Conservation (phyloP, 495 filamentous ascomycete species). For the Xylaria sp. region DNA sequence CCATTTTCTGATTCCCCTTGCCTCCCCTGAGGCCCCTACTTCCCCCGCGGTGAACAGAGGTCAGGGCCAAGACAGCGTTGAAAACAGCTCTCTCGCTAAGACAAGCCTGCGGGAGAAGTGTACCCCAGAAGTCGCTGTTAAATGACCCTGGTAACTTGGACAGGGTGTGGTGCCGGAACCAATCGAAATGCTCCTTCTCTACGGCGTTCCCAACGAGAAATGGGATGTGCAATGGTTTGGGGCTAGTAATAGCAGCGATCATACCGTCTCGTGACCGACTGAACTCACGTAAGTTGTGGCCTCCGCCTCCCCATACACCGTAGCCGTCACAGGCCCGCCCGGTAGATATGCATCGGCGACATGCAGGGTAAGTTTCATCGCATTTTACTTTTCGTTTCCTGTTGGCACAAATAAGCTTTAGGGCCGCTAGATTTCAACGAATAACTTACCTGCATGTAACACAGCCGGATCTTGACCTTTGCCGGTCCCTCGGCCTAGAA, state of each 20-base stretch:
- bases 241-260: neutral
- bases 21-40: neutral
- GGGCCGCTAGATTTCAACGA: neutral
- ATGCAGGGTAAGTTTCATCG: neutral
- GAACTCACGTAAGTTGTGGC: neutral
- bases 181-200: slow-evolving; percentile 9
- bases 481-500: neutral
- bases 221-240: neutral
- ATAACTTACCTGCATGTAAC: neutral
- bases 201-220: neutral
- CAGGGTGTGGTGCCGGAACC: neutral
- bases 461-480: slow-evolving; percentile 8
- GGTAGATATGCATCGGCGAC: neutral
- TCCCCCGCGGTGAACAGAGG: neutral
- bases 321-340: neutral
- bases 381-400: slow-evolving; percentile 8
- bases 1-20: neutral
- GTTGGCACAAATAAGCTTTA: neutral
- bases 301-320: slow-evolving; percentile 2
- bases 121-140: neutral
- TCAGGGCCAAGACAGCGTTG: neutral
- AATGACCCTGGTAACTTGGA: slow-evolving; percentile 2
- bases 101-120: slow-evolving; percentile 4
- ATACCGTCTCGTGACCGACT: too few species aligned
- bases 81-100: neutral